Evolutionary conservation across 139 green algal genomes (phyloP), one percentile per base, ranked within the genome.

Genomic region (Coelastrella sp.): DNA sequence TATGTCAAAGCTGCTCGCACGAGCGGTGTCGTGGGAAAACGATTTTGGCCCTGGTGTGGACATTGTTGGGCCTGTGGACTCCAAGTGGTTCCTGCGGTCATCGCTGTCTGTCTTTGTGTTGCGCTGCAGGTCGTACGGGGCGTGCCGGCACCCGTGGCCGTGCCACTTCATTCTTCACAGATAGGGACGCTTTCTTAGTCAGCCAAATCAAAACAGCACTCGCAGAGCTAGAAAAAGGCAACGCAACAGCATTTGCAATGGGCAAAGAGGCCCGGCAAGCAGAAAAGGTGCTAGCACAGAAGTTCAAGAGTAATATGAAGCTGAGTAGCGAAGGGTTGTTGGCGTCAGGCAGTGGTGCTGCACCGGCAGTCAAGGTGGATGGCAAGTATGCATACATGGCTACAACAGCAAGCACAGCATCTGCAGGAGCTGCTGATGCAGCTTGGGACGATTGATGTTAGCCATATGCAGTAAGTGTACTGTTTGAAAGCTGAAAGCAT

Each of bases 91-190:
- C 11, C 4, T 80, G 8, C 59, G 22, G 3, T 14, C 32, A 23
- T 86, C 6, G 54, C 56, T 59, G 6, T 76, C 5, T 8, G 61
- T 13, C 61, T 71, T 13, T 71, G 61, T 86, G 60, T 47, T 58
- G 19, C 58, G 22, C 23, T 64, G 4, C 93, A 96, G 96, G 97
- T 6, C 94, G 97, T 73, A 98, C 97, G 19, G 97, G 97, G 1
- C 94, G 97, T 64, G 88, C 88, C n/a, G 95, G 95, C 57, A 93
- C 91, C 32, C 93, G 91, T 14, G 97, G 97, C 0, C 93, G 96
- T 7, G 95, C 97, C 5, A 98, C 96, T 7, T 97, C 94, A 4
- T 96, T 98, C 87, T 97, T 95, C 92, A 97, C 94, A 56, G 97
- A 98, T 64, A 84, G 94, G 7, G 94, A 97, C 91, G 94, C 91